These are phyloP conservation scores for Orobanche coerulescens DNA, from an alignment of 257 asterid genomes.

Conservation along the genomic window DNA sequence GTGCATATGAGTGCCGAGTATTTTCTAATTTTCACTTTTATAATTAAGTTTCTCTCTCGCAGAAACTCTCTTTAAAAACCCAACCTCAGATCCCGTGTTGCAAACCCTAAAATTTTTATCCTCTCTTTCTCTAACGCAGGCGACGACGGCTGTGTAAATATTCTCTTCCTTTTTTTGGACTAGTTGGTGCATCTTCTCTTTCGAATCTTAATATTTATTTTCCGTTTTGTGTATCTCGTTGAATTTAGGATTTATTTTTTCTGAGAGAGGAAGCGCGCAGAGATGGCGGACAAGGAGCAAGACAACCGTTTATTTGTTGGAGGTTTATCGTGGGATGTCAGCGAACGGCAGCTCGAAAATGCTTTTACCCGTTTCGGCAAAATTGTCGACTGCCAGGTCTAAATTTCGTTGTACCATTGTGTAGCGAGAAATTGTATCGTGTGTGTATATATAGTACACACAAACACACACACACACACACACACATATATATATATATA, in stretches of 20 bases:
- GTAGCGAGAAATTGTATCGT: background rate
- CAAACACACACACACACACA: no score
- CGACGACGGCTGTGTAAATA: background rate
- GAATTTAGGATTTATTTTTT: slow-evolving; percentile 17
- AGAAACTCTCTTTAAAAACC: no score
- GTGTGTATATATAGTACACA: no score
- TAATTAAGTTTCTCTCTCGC: no score
- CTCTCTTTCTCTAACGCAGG: background rate
- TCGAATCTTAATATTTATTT: background rate
- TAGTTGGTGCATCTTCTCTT: background rate
- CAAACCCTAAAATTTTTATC: slow-evolving; percentile 16
- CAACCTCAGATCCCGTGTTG: background rate
- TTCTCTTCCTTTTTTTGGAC: background rate
- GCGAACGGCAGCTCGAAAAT: slow-evolving; percentile 86
- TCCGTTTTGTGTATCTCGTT: slow-evolving; percentile 5
- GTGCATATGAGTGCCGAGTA: no score
- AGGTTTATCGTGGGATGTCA: slow-evolving; percentile 78
- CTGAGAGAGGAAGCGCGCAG: background rate
- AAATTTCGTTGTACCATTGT: slow-evolving; percentile 6
- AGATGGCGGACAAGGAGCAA: slow-evolving; percentile 73
- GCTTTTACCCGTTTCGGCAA: slow-evolving; percentile 83
- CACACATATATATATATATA: no score
- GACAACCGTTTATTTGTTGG: slow-evolving; percentile 89
- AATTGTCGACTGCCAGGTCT: slow-evolving; percentile 82
- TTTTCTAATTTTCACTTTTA: no score